Percentiles rank a stretch among this genome's conserved stretches.
phyloP scores from a whole-genome alignment of 345 rosid species.

The Trapa bicornis region DNA sequence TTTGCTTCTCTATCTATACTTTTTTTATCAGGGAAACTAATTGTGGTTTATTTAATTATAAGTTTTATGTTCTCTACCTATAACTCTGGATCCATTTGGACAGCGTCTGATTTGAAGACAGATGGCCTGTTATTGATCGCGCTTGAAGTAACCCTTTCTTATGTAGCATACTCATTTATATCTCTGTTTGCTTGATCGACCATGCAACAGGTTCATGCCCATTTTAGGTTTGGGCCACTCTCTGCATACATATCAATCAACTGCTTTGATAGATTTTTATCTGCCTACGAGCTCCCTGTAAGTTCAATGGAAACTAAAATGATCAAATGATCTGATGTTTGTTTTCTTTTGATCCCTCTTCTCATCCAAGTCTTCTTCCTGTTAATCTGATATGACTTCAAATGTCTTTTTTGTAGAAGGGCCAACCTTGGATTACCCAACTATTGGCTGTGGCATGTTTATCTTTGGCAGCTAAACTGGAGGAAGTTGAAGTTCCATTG shows the following conservation, averaged over 20 bases:
- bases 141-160: neutral
- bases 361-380: neutral
- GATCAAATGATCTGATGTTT: neutral
- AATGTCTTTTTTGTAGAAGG: constrained; percentile 30
- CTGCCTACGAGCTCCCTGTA: constrained; percentile 54
- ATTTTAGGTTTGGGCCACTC: constrained; percentile 59
- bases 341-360: neutral
- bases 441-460: constrained; percentile 62
- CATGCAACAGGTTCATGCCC: constrained; percentile 46
- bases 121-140: neutral
- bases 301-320: constrained; percentile 10
- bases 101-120: neutral
- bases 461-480: constrained; percentile 67
- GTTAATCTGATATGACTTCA: neutral
- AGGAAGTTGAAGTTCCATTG: constrained; percentile 53
- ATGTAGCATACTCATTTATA: neutral
- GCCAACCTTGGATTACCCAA: constrained; percentile 56
- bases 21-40: neutral
- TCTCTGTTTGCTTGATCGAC: constrained; percentile 3
- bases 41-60: neutral
- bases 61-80: neutral
- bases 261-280: constrained; percentile 62
- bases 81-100: neutral
- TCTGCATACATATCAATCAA: constrained; percentile 44
- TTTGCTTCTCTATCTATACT: neutral